These are phyloP conservation scores for Boletus rubroflammeus DNA, from an alignment of 768 basidiomycete genomes.

Conservation along the genomic window DNA sequence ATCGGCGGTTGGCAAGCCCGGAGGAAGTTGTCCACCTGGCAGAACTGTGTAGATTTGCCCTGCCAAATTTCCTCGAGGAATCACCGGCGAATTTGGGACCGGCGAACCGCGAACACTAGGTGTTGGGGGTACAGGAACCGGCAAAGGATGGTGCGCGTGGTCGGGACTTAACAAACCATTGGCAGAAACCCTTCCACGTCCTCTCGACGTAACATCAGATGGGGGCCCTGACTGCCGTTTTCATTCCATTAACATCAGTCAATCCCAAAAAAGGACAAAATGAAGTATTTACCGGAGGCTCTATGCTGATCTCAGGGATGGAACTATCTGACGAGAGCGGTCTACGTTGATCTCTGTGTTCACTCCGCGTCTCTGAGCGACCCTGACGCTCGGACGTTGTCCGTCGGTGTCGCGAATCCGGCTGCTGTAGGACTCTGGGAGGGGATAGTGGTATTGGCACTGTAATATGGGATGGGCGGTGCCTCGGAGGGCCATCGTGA, in stretches of 20 bases:
- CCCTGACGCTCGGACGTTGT: constrained; percentile 25
- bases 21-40: constrained; percentile 11
- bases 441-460: constrained; percentile 29
- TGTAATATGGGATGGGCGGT: constrained; percentile 20
- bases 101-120: constrained; percentile 12
- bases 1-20: constrained; percentile 5
- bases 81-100: constrained; percentile 10
- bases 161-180: constrained; percentile 30
- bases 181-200: constrained; percentile 6
- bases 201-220: constrained; percentile 33
- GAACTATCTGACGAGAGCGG: constrained; percentile 32
- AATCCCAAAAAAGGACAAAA: constrained; percentile 5
- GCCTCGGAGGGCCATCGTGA: constrained; percentile 8
- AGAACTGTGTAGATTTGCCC: constrained; percentile 13
- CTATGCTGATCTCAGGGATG: constrained; percentile 31
- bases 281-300: constrained; percentile 28
- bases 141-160: constrained; percentile 28
- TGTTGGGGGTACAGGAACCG: constrained; percentile 18
- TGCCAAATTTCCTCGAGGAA: constrained; percentile 7
- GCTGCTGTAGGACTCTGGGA: constrained; percentile 12
- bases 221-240: constrained; percentile 28
- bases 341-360: constrained; percentile 21
- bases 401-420: constrained; percentile 18
- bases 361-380: constrained; percentile 16
- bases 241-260: constrained; percentile 13